Conservation (phyloP, 139 green algal species). For the Auxenochlorella protothecoides region DNA sequence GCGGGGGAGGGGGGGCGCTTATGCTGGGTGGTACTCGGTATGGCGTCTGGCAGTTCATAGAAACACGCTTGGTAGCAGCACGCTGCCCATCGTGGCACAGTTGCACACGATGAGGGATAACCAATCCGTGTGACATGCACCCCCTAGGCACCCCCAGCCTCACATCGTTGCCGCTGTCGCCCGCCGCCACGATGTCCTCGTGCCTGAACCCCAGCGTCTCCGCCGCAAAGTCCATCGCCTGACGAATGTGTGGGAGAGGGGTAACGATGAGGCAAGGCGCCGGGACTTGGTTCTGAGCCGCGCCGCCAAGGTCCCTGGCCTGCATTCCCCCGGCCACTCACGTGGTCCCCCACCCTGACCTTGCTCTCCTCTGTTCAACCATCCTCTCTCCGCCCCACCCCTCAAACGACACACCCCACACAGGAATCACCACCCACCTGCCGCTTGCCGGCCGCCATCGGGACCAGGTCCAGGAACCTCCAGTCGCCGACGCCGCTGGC, state of each 20-base stretch:
- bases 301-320: no score
- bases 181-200: constrained; percentile 31
- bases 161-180: constrained; percentile 44
- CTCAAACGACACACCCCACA: not conserved
- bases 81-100: no score
- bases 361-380: no score
- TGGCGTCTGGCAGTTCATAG: no score
- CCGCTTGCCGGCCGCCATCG: constrained; percentile 32
- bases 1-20: no score
- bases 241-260: not conserved
- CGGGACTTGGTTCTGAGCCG: not conserved
- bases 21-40: no score
- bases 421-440: constrained; percentile 5
- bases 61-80: no score
- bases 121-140: no score
- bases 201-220: constrained; percentile 24
- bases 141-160: not conserved
- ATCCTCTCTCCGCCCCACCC: not conserved
- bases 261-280: not conserved
- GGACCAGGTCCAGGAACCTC: constrained; percentile 50
- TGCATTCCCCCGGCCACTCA: no score
- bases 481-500: constrained; percentile 41
- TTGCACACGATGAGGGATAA: no score
- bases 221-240: constrained; percentile 29
- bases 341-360: not conserved